Conservation (phyloP, 2,329 filamentous ascomycete genomes). For the Aureobasidium vineae region DNA sequence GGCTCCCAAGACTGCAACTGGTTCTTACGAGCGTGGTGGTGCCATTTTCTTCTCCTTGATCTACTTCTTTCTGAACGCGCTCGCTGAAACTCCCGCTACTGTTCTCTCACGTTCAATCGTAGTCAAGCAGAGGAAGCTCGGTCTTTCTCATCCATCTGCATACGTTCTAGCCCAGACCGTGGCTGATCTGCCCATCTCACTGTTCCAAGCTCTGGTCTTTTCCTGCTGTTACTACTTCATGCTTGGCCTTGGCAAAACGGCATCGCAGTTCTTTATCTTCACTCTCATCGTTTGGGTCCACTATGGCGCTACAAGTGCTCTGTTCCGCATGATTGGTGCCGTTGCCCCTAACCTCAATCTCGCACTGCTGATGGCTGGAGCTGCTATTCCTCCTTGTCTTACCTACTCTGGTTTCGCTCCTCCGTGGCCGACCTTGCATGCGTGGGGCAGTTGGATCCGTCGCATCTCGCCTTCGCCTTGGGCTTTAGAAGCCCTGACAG, state of each 20-base stretch:
- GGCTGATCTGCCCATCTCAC: slow-evolving; percentile 11
- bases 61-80: slow-evolving; percentile 57
- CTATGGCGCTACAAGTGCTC: slow-evolving; percentile 22
- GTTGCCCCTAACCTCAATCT: slow-evolving; percentile 24
- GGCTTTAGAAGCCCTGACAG: slow-evolving; percentile 64
- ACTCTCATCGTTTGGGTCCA: slow-evolving; percentile 21
- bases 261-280: slow-evolving; percentile 27
- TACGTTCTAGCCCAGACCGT: slow-evolving; percentile 56
- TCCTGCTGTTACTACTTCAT: slow-evolving; percentile 63
- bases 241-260: slow-evolving; percentile 49
- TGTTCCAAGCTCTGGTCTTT: slow-evolving; percentile 44
- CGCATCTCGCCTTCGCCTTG: slow-evolving; percentile 62
- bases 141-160: slow-evolving; percentile 40
- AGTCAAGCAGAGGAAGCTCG: slow-evolving; percentile 49
- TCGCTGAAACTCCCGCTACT: slow-evolving; percentile 62
- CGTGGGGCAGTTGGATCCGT: slow-evolving; percentile 61
- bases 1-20: slow-evolving; percentile 50
- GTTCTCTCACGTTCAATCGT: slow-evolving; percentile 50
- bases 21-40: slow-evolving; percentile 56
- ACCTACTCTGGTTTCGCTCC: slow-evolving; percentile 62
- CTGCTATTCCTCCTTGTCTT: slow-evolving; percentile 39
- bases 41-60: slow-evolving; percentile 56
- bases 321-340: slow-evolving; percentile 27
- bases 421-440: slow-evolving; percentile 60
- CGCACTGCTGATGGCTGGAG: slow-evolving; percentile 27